These are phyloP conservation scores for Hyphodiscus hymeniophilus DNA, from an alignment of 495 filamentous ascomycete genomes.

Conservation along the genomic window DNA sequence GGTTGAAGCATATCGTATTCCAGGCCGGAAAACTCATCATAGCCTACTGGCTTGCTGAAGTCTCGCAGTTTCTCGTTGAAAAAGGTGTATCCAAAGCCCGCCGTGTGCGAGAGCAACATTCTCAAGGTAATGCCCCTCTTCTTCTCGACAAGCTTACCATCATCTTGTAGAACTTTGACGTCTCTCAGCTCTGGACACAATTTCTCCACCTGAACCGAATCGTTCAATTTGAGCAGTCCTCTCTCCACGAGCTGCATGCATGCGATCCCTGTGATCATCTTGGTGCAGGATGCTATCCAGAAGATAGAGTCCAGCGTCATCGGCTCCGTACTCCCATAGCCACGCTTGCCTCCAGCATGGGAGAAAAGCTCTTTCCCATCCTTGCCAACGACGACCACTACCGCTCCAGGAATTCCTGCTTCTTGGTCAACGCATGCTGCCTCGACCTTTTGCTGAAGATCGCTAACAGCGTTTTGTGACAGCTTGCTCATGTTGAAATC, in stretches of 20 bases:
- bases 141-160: constrained; percentile 25
- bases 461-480: background rate
- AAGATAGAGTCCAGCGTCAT: constrained; percentile 32
- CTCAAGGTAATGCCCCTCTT: constrained; percentile 25
- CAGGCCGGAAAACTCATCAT: constrained; percentile 46
- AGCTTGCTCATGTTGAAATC: background rate
- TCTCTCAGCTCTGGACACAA: constrained; percentile 23
- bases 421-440: background rate
- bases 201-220: constrained; percentile 36
- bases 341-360: constrained; percentile 37
- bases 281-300: constrained; percentile 52
- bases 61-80: constrained; percentile 44
- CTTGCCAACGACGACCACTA: constrained; percentile 38
- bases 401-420: constrained; percentile 32
- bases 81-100: constrained; percentile 45
- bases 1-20: constrained; percentile 37
- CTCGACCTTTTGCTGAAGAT: background rate
- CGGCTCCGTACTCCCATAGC: constrained; percentile 17
- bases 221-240: constrained; percentile 42
- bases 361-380: constrained; percentile 40
- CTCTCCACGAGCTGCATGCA: constrained; percentile 54
- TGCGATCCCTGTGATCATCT: constrained; percentile 42
- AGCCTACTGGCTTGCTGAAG: constrained; percentile 37
- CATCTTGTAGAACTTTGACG: constrained; percentile 24
- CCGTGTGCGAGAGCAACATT: constrained; percentile 55